phyloP scores from a whole-genome alignment of 805 yeast genomes.

The Zygotorulaspora sp. region DNA sequence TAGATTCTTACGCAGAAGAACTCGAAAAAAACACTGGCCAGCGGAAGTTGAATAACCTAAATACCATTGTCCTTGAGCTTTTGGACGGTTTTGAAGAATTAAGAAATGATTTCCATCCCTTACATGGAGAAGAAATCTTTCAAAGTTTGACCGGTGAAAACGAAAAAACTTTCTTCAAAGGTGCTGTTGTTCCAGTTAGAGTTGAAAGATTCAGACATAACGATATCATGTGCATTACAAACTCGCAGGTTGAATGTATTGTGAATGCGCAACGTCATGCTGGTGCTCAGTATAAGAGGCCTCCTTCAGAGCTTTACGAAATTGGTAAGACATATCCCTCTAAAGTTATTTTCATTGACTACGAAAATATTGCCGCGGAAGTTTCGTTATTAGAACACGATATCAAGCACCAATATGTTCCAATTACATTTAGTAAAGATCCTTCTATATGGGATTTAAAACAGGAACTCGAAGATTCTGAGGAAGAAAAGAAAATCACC shows the following conservation, averaged over 20 bases:
- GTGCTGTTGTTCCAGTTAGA: slow-evolving; percentile 71
- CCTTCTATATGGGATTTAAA: slow-evolving; percentile 74
- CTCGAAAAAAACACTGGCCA: slow-evolving; percentile 50
- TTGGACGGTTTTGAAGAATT: slow-evolving; percentile 84
- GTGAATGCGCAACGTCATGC: slow-evolving; percentile 45
- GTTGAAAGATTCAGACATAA: slow-evolving; percentile 47
- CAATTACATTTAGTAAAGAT: slow-evolving; percentile 42
- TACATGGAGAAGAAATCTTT: slow-evolving; percentile 72
- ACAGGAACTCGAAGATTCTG: slow-evolving; percentile 64
- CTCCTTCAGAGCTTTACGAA: slow-evolving; percentile 43
- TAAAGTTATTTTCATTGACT: slow-evolving; percentile 64
- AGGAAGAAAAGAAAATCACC: slow-evolving; percentile 46
- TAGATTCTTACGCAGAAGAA: slow-evolving; percentile 90
- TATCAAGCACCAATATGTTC: slow-evolving; percentile 47
- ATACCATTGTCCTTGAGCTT: slow-evolving; percentile 53
- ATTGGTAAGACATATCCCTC: slow-evolving; percentile 85
- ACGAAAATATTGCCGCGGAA: slow-evolving; percentile 68
- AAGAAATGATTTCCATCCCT: slow-evolving; percentile 62
- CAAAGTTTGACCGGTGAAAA: slow-evolving; percentile 87
- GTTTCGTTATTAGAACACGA: slow-evolving; percentile 67
- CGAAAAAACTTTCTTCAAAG: slow-evolving; percentile 58
- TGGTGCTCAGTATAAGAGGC: slow-evolving; percentile 43
- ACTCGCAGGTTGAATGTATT: slow-evolving; percentile 62
- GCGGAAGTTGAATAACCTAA: slow-evolving; percentile 33
- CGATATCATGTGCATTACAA: slow-evolving; percentile 42